These are phyloP conservation scores for Geotrichum histeridarum DNA, from an alignment of 1,139 yeast species.

Conservation along the genomic window DNA sequence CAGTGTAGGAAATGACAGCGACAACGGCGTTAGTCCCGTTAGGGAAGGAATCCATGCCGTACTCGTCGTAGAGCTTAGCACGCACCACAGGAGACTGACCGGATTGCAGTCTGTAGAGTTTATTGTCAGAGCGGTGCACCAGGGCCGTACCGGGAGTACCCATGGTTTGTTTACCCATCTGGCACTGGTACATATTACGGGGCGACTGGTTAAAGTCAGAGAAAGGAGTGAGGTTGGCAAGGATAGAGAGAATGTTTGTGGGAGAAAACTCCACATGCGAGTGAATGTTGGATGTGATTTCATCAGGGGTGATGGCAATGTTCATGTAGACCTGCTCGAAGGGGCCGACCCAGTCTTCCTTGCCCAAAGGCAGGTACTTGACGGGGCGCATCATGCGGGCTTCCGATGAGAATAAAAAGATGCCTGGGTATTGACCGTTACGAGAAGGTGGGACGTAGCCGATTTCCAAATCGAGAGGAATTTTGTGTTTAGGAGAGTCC, in stretches of 20 bases:
- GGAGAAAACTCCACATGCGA: conserved; percentile 93
- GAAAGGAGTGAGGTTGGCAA: conserved; percentile 95
- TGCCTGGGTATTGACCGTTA: conserved; percentile 97
- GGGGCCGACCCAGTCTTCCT: conserved; percentile 87
- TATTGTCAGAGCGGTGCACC: conserved; percentile 89
- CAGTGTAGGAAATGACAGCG: conserved; percentile 97
- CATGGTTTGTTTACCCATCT: conserved; percentile 99
- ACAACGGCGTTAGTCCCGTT: conserved; percentile 98
- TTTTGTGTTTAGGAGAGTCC: conserved; percentile 57
- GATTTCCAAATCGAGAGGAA: conserved; percentile 82
- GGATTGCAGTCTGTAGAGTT: conserved; percentile 82
- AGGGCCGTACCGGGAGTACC: conserved; percentile 98
- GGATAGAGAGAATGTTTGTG: conserved; percentile 84
- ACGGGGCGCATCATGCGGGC: conserved; percentile 97
- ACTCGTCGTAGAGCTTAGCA: conserved; percentile 88
- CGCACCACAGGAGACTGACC: conserved; percentile 98
- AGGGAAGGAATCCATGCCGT: conserved; percentile 97
- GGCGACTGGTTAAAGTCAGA: conserved; percentile 99
- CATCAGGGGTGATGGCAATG: conserved; percentile 91
- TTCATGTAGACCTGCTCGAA: conserved; percentile 97
- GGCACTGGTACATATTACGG: conserved; percentile 99
- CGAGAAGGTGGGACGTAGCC: conserved; percentile 94
- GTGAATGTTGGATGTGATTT: conserved; percentile 75
- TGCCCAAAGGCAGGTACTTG: conserved; percentile 77
- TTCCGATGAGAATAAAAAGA: conserved; percentile 82